Evolutionary conservation across 495 filamentous ascomycete species (phyloP), one percentile per base, ranked within the genome.

Genomic region (Clohesyomyces aquaticus): DNA sequence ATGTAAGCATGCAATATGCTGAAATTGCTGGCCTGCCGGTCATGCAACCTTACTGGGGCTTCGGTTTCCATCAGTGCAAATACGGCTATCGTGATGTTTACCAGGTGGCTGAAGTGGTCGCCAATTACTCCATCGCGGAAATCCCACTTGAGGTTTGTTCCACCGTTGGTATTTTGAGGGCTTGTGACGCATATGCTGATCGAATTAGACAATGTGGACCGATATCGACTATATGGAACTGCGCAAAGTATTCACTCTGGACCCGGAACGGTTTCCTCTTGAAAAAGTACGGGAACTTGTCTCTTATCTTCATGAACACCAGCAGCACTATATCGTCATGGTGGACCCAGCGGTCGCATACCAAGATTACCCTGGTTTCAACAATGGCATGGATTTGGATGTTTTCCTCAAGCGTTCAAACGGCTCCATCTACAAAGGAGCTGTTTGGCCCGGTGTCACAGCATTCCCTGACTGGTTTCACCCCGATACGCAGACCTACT

Each of bases 21-120:
- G 82, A 88, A 46, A 76, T 93, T 32, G 83, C 87, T 38, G 90
- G 63, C 1, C 46, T 56, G 18, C 59, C 89, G 3, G 81, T 83
- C 6, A 91, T 93, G 89, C 86, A 88, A 78, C 88, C 89, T 1
- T 95, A 94, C 75, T 95, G 91, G 91, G 79, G 83, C 1, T 85
- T 93, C 55, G 91, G 91, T 12, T 90, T 89, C 74, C 89, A 96
- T 68, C 85, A 94, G 66, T 95, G 91, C 75, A 67, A 71, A 43
- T 71, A 93, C 64, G 91, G 91, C 29, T 92, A 91, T 71, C 83
- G 79, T 41, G 91, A 94, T 76, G 83, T 86, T 55, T 92, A 82
- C 65, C 85, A 89, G 47, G 84, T 94, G 27, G 90, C 90, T 41
- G 91, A 91, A 71, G 89, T 87, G 1, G 85, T 94, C 22, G 82